Evolutionary conservation across 2,329 filamentous ascomycete genomes (phyloP), one percentile per base, ranked within the genome.

Genomic region (Alternaria ethzedia): DNA sequence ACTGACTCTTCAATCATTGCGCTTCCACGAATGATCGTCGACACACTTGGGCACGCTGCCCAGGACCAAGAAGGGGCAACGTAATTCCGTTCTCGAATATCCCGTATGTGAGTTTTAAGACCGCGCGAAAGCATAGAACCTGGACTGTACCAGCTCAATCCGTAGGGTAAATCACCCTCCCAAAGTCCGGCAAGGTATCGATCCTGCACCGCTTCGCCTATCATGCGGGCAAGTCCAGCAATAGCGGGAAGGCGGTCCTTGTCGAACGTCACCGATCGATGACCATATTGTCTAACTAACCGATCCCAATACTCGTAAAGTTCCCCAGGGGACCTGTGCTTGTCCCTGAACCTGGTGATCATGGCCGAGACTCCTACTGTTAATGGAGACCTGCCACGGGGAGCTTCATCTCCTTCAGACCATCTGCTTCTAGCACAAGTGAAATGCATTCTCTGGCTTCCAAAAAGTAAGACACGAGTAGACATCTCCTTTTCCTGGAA

Each of bases 261-360:
- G 4, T 49, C 46, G 9, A 49, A 28, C 1, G 46, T 49, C 2
- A 26, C 13, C 3, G 6, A 26, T 9, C 46, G 46, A 6, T 8
- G 3, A 8, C 21, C 23, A 4, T 47, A 47, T 2, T 7, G 1
- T 5, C 11, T 1, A 4, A 47, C 15, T 2, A 26, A 12, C 8
- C 0, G 2, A 5, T 7, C 2, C 45, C 45, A 47, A 10, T 4
- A 26, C 1, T 12, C 8, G 3, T 47, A 28, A 1, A 47, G 3
- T 47, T 17, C 23, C 5, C 0, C 17, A 9, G 23, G 2, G 15
- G 45, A 28, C 0, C 17, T 15, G 0, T 0, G 1, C 1, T 11
- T 7, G 5, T 12, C 23, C 5, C 3, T 28, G 9, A 47, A 47
- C 0, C 6, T 26, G 2, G 15, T 6, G 5, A 47, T n/a, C 3